Percentiles rank a stretch among this genome's conserved stretches.
These are phyloP conservation scores for Cavenderia fasciculata DNA, from an alignment of 78 protist species.

Conservation along the genomic window DNA sequence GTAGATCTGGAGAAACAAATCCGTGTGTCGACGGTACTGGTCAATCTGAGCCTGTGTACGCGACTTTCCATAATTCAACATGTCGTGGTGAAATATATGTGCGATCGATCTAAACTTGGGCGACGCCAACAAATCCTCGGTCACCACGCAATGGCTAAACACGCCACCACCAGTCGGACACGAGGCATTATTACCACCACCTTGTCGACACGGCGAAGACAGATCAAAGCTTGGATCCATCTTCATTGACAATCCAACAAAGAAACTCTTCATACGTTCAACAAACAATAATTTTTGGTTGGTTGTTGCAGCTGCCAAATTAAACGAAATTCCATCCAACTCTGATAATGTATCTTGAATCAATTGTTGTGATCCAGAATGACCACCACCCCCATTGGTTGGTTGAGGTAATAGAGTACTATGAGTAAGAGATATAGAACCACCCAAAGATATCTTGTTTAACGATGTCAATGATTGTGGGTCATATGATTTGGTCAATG, in stretches of 20 bases:
- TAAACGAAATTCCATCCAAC: conserved; percentile 11
- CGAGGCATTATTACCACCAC: background rate
- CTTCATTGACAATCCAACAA: background rate
- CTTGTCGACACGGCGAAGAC: background rate
- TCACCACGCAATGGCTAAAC: too few species aligned
- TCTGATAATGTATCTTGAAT: conserved; percentile 7
- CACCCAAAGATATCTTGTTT: too few species aligned
- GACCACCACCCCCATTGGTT: too few species aligned
- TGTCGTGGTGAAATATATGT: conserved; percentile 33
- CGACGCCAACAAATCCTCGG: background rate
- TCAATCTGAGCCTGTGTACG: conserved; percentile 34
- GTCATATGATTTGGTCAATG: conserved; percentile 6
- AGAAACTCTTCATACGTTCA: conserved; percentile 40
- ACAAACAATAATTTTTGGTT: conserved; percentile 33
- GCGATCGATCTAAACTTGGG: conserved; percentile 1
- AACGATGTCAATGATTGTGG: too few species aligned
- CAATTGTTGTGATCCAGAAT: too few species aligned
- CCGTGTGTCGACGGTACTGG: conserved; percentile 6
- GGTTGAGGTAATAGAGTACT: too few species aligned
- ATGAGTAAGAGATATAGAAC: too few species aligned
- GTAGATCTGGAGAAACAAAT: conserved; percentile 24
- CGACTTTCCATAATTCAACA: conserved; percentile 5
- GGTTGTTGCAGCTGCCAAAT: background rate
- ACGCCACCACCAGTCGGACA: background rate
- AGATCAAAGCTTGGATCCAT: background rate